Conservation (phyloP, 768 basidiomycete genomes). For the Gymnopilus dilepis region DNA sequence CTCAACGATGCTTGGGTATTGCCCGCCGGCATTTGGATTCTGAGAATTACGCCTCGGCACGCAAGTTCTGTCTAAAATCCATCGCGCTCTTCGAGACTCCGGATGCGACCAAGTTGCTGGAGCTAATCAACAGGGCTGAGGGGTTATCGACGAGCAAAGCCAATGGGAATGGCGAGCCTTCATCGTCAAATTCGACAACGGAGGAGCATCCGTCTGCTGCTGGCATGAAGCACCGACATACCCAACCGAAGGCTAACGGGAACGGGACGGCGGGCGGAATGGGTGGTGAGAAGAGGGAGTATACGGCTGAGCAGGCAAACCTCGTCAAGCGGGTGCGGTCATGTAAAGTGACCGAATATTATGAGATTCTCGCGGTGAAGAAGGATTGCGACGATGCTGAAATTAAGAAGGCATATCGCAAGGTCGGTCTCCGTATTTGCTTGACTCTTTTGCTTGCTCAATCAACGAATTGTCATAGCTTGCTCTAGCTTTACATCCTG, state of each 20-base stretch:
- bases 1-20: slow-evolving; percentile 78
- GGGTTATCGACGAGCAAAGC: slow-evolving; percentile 48
- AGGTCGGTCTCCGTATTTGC: slow-evolving; percentile 54
- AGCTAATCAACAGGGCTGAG: slow-evolving; percentile 64
- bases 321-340: slow-evolving; percentile 85
- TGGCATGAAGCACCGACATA: slow-evolving; percentile 68
- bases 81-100: slow-evolving; percentile 81
- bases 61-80: slow-evolving; percentile 90
- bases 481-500: slow-evolving; percentile 87
- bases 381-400: slow-evolving; percentile 84
- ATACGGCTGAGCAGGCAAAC: slow-evolving; percentile 80
- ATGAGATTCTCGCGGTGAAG: slow-evolving; percentile 85
- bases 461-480: slow-evolving; percentile 51
- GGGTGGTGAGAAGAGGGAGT: slow-evolving; percentile 80
- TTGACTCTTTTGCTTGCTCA: neutral
- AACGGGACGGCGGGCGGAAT: slow-evolving; percentile 65
- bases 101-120: slow-evolving; percentile 72
- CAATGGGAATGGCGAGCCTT: slow-evolving; percentile 45
- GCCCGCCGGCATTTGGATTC: slow-evolving; percentile 76
- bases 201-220: slow-evolving; percentile 79
- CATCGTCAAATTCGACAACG: slow-evolving; percentile 49
- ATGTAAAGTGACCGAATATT: slow-evolving; percentile 92
- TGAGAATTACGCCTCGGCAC: slow-evolving; percentile 76
- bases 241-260: slow-evolving; percentile 35
- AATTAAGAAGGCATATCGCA: slow-evolving; percentile 95